phyloP scores from a whole-genome alignment of 1,284 basidiomycete genomes.

The Rhizoctonia solani region DNA sequence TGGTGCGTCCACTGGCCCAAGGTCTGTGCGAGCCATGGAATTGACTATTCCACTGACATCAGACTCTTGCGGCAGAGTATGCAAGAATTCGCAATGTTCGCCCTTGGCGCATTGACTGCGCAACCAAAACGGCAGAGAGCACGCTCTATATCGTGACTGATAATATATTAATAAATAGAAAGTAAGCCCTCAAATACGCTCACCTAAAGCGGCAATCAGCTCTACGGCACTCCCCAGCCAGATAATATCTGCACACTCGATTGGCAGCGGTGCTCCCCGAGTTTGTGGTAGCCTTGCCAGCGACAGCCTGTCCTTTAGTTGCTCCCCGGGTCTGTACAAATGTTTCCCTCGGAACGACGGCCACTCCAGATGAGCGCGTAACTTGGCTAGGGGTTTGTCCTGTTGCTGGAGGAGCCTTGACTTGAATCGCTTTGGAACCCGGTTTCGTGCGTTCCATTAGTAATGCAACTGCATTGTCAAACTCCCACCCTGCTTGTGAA shows the following conservation, averaged over 20 bases:
- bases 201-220: slow-evolving; percentile 98
- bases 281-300: background rate
- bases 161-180: slow-evolving; percentile 7
- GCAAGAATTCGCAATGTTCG: slow-evolving; percentile 87
- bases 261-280: slow-evolving; percentile 34
- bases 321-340: slow-evolving; percentile 24
- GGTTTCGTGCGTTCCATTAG: slow-evolving; percentile 75
- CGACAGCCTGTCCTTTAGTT: slow-evolving; percentile 5
- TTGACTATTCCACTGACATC: slow-evolving; percentile 67
- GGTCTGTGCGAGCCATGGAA: slow-evolving; percentile 70
- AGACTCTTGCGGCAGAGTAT: slow-evolving; percentile 80
- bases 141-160: slow-evolving; percentile 85
- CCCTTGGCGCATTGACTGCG: slow-evolving; percentile 95
- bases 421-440: slow-evolving; percentile 22
- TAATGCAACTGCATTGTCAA: slow-evolving; percentile 92
- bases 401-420: slow-evolving; percentile 6
- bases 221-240: slow-evolving; percentile 93
- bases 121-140: slow-evolving; percentile 96
- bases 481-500: slow-evolving; percentile 86
- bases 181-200: slow-evolving; percentile 41
- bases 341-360: slow-evolving; percentile 40
- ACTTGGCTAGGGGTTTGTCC: background rate
- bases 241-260: slow-evolving; percentile 90
- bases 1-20: slow-evolving; percentile 51
- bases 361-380: slow-evolving; percentile 33